phyloP scores from a whole-genome alignment of 2,329 filamentous ascomycete species.

The Colletotrichum plurivorum region DNA sequence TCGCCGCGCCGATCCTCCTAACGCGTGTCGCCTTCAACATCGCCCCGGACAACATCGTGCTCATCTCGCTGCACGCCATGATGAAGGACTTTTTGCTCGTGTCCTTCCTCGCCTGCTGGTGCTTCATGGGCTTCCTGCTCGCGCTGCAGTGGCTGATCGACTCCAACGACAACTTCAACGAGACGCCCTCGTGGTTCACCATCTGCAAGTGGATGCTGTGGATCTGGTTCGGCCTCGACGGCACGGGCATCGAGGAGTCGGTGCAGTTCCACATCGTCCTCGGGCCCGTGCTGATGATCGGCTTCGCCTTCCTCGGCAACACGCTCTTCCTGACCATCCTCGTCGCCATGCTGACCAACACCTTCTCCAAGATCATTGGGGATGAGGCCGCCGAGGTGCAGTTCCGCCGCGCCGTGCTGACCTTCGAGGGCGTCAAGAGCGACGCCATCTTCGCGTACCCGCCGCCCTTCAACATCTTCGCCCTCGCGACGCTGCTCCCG shows the following conservation, averaged over 20 bases:
- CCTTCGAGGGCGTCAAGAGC: conserved; percentile 81
- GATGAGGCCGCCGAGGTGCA: conserved; percentile 80
- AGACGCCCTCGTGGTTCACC: conserved; percentile 60
- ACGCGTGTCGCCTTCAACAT: conserved; percentile 80
- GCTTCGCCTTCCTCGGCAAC: conserved; percentile 82
- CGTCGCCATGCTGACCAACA: conserved; percentile 81
- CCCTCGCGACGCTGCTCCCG: conserved; percentile 74
- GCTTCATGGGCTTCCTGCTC: conserved; percentile 79
- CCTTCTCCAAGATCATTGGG: conserved; percentile 78
- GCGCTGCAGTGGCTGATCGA: conserved; percentile 75
- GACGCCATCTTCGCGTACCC: conserved; percentile 79
- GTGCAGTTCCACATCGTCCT: conserved; percentile 76
- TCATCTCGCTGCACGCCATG: conserved; percentile 81
- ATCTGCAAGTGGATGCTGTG: conserved; percentile 84
- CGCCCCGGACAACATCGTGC: conserved; percentile 82
- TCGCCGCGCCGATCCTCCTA: conserved; percentile 78
- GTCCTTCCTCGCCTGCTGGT: conserved; percentile 69
- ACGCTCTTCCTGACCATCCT: conserved; percentile 82
- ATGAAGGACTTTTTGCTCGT: conserved; percentile 80
- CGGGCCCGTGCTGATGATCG: conserved; percentile 78
- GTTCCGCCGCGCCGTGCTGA: conserved; percentile 79
- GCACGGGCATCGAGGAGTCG: conserved; percentile 65
- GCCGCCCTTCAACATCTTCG: conserved; percentile 79
- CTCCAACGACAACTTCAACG: conserved; percentile 43
- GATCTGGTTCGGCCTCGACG: conserved; percentile 85